Base-by-base conservation (phyloP, 2,329 filamentous ascomycete genomes). In the Trichoderma atroviride region DNA sequence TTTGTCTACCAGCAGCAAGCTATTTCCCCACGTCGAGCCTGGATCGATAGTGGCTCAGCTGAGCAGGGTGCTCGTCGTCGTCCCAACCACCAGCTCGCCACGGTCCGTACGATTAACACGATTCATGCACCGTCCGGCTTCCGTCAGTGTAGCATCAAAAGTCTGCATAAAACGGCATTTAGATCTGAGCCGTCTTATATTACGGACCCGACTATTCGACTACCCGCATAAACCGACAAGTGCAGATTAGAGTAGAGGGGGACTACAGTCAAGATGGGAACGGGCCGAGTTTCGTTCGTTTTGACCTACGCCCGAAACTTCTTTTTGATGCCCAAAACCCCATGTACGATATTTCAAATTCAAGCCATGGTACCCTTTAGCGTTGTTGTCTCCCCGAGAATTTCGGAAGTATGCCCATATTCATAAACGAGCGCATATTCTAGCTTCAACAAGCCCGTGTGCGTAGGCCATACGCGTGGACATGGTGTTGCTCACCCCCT, bases 311-410 rank as follows among this genome's bases (percentile, higher is more conserved):
- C 37, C 53, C 53, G 27, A 55, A 35, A 2, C 35, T 50, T 37
- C n/a, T n/a, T n/a, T 19, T 53, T 58, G 63, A 66, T 66, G 37
- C 63, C 53, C 53, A 57, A 43, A 43, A 66, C 14, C 29, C 29
- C 29, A 27, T 33, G 63, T 43, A 58, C n/a, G 31, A 52, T 56
- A 27, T 22, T 22, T 59, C 40, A n/a, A 29, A 37, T 59, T 37
- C 63, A 67, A 37, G 27, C 53, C 22, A 59, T 50, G 29, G 24
- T 27, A 22, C 63, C 58, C 13, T 40, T 50, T 50, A 57, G 63
- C 63, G 63, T 52, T 67, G 40, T 66, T 66, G 14, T 59, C 53
- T 67, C 55, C 14, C 40, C 29, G 43, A 47, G 13, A 11, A 11
- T 6, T 37, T 59, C 53, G 55, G 40, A 57, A 33, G 13, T n/a